Evolutionary conservation across 2,329 filamentous ascomycete genomes (phyloP).

Genomic region (Fusarium palustre): DNA sequence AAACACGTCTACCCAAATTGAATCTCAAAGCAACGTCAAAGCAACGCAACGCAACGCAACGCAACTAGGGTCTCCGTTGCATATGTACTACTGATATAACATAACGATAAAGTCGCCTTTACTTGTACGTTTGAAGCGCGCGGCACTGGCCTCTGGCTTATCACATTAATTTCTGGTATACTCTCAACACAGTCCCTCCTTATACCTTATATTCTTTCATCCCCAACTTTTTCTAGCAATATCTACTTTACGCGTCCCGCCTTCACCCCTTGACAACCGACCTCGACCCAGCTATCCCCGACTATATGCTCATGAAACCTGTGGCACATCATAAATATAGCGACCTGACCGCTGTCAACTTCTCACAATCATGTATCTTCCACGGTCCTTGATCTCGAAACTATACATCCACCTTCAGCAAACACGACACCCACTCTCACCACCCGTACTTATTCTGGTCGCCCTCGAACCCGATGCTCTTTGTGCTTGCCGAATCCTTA

Average conservation of each 20-base stretch:
- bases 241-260: constrained; percentile 40
- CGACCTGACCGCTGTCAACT: constrained; percentile 27
- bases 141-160: background rate
- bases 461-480: constrained; percentile 95
- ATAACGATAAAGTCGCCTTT: constrained; percentile 13
- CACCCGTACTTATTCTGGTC: constrained; percentile 90
- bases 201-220: background rate
- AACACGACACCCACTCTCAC: constrained; percentile 88
- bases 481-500: constrained; percentile 94
- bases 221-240: background rate
- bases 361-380: constrained; percentile 83
- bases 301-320: constrained; percentile 44
- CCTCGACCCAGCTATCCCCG: constrained; percentile 14
- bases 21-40: constrained; percentile 35
- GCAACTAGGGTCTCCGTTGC: constrained; percentile 9
- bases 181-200: background rate
- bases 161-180: background rate
- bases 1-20: constrained; percentile 47
- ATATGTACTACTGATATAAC: constrained; percentile 9
- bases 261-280: constrained; percentile 21
- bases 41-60: constrained; percentile 20
- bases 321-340: constrained; percentile 24
- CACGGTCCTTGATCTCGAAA: constrained; percentile 86
- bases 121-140: constrained; percentile 1
- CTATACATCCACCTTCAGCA: constrained; percentile 90